These are phyloP conservation scores for Amoeboaphelidium protococcarum DNA, from an alignment of 371 early-diverging fungal genomes.

Conservation along the genomic window DNA sequence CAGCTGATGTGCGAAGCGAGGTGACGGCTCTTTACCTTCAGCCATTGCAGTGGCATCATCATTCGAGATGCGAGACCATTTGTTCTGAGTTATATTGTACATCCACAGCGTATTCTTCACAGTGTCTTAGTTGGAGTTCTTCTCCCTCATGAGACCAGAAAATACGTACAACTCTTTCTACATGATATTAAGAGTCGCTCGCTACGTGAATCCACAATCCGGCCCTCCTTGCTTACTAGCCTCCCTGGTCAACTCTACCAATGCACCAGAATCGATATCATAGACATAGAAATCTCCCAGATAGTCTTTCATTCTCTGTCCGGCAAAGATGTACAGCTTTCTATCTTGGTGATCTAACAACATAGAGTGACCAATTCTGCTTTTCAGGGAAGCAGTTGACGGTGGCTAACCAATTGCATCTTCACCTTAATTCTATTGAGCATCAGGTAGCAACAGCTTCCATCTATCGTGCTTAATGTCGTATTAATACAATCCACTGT, in stretches of 20 bases:
- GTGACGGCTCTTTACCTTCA: constrained; percentile 31
- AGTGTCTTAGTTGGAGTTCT: constrained; percentile 18
- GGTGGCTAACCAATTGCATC: background rate
- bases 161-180: constrained; percentile 54
- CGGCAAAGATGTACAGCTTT: constrained; percentile 61
- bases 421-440: constrained; percentile 7
- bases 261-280: constrained; percentile 36
- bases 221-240: constrained; percentile 37
- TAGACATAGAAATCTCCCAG: constrained; percentile 46
- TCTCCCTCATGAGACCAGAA: constrained; percentile 30
- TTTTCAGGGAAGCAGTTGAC: constrained; percentile 20
- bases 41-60: constrained; percentile 20
- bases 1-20: constrained; percentile 64
- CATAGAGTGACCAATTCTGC: constrained; percentile 74
- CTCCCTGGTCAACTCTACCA: constrained; percentile 38
- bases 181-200: constrained; percentile 46
- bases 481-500: constrained; percentile 63
- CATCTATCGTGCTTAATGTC: constrained; percentile 29
- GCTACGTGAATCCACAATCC: constrained; percentile 52
- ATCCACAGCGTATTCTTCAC: constrained; percentile 48
- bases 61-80: constrained; percentile 46
- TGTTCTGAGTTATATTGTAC: constrained; percentile 25
- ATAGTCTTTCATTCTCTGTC: constrained; percentile 49
- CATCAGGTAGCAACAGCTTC: constrained; percentile 31
- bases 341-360: constrained; percentile 37